Evolutionary conservation across 139 green algal genomes (phyloP), one percentile per base, ranked within the genome.

Genomic region (Asterochloris sp.): DNA sequence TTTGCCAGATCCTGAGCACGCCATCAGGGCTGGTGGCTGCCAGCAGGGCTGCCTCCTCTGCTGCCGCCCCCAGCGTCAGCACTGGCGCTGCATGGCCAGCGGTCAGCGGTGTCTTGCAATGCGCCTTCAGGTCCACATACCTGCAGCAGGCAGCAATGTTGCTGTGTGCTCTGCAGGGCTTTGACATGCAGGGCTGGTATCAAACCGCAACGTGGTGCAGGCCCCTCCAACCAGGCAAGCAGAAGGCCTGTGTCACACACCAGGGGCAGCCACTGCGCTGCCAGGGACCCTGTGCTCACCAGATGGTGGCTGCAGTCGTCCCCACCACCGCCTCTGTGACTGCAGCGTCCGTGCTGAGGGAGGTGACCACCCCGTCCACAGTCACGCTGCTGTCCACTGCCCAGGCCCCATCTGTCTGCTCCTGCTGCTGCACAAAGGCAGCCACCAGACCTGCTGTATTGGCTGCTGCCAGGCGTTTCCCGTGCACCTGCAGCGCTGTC

Each of bases 1-100:
- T 74, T 21, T 76, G 71, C 86, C 88, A 89, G 62, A 91, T 74
- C 13, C 86, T 79, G 78, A 91, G 86, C 60, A 88, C 29, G 15
- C 88, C 88, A 79, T 89, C 88, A 2, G 17, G 9, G 9, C 73
- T 83, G 9, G 86, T 87, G 24, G 86, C 85, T 1, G 86, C 88
- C 76, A 91, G 60, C 27, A 88, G 71, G 63, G 73, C 15, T n/a
- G 26, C 47, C 28, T 28, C 27, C 19, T 19, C 12, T 66, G 27
- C 54, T 60, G 23, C 77, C n/a, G 62, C 78, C 0, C 61, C 74
- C 11, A 27, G 77, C 16, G 76, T 82, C 77, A 86, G 38, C 63
- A 89, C n/a, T 0, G 86, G 83, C 24, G 62, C 81, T 64, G 73
- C 26, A 60, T 77, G 62, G 26, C 80, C 62, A 38, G 27, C 38